Evolutionary conservation across 2,329 filamentous ascomycete species (phyloP).

Genomic region (Chaetomiaceae sp.): DNA sequence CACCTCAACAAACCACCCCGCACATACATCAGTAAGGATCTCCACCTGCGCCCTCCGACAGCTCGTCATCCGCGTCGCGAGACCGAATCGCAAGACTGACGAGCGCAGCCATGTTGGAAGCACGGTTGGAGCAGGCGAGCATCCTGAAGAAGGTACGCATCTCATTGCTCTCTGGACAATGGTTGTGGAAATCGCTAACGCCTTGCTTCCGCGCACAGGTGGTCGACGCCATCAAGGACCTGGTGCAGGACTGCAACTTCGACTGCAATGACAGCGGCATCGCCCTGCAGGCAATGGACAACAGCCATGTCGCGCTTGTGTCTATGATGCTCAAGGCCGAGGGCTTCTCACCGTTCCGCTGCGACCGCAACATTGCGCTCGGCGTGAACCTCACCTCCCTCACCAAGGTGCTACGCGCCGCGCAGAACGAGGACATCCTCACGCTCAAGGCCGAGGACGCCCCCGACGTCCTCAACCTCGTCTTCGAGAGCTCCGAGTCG

Average conservation of each 20-base stretch:
- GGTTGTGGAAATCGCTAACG: neutral
- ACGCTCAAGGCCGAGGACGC: constrained; percentile 97
- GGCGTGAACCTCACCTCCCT: constrained; percentile 95
- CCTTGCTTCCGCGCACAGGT: constrained; percentile 53
- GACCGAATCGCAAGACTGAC: constrained; percentile 16
- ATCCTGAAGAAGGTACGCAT: constrained; percentile 83
- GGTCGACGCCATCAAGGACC: constrained; percentile 97
- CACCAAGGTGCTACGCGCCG: constrained; percentile 93
- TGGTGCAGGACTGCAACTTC: constrained; percentile 99
- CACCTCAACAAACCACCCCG: neutral
- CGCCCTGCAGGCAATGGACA: constrained; percentile 98
- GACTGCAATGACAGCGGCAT: constrained; percentile 99
- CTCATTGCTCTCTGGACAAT: too few relatives aligned
- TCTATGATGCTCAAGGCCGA: constrained; percentile 98
- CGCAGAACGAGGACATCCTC: constrained; percentile 88
- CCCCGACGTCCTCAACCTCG: constrained; percentile 89
- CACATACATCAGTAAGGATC: constrained; percentile 14
- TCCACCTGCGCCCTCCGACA: neutral
- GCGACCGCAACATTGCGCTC: constrained; percentile 97
- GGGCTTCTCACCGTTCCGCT: constrained; percentile 90
- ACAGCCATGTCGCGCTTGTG: constrained; percentile 97
- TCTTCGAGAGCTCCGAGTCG: constrained; percentile 84
- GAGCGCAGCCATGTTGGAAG: constrained; percentile 61
- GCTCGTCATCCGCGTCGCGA: neutral
- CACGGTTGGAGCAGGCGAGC: constrained; percentile 89